These are phyloP conservation scores for Intubia oerlemansii DNA, from an alignment of 2,329 filamentous ascomycete genomes.

Conservation along the genomic window DNA sequence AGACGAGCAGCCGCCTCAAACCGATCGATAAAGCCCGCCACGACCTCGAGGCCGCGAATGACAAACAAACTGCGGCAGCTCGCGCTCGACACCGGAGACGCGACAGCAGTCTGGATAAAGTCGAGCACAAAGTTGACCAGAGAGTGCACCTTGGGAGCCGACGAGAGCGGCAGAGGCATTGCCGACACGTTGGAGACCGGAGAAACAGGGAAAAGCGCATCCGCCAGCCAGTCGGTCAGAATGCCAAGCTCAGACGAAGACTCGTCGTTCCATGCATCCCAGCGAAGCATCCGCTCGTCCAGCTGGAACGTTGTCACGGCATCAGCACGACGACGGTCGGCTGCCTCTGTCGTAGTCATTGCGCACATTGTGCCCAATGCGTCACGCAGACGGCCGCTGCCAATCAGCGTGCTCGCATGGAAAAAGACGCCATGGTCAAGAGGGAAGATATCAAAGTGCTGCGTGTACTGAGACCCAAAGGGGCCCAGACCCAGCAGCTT, in stretches of 20 bases:
- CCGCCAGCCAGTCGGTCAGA: conserved; percentile 32
- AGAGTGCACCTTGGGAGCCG: conserved; percentile 9
- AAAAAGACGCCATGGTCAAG: conserved; percentile 34
- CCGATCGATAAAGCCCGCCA: conserved; percentile 19
- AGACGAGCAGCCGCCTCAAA: conserved; percentile 7
- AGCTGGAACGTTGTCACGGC: conserved; percentile 18
- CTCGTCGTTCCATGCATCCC: conserved; percentile 34
- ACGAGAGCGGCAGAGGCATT: not conserved
- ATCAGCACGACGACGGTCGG: too few relatives aligned
- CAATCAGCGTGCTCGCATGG: conserved; percentile 35
- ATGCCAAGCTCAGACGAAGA: conserved; percentile 40
- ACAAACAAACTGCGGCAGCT: conserved; percentile 19
- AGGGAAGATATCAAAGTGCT: conserved; percentile 41
- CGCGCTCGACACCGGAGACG: conserved; percentile 15
- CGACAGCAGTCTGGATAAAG: conserved; percentile 23
- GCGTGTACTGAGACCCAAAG: conserved; percentile 38
- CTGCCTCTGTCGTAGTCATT: too few relatives aligned
- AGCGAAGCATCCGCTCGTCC: conserved; percentile 25
- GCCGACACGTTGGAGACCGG: too few relatives aligned
- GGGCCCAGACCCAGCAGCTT: conserved; percentile 34
- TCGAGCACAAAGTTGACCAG: conserved; percentile 23
- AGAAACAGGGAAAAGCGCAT: too few relatives aligned
- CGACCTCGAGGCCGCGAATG: conserved; percentile 20
- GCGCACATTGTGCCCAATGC: conserved; percentile 12
- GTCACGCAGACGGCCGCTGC: conserved; percentile 25